Percentiles rank a stretch among this genome's conserved stretches.
These are phyloP conservation scores for Laetiporus sulphureus DNA, from an alignment of 1,284 basidiomycete genomes.

Conservation along the genomic window DNA sequence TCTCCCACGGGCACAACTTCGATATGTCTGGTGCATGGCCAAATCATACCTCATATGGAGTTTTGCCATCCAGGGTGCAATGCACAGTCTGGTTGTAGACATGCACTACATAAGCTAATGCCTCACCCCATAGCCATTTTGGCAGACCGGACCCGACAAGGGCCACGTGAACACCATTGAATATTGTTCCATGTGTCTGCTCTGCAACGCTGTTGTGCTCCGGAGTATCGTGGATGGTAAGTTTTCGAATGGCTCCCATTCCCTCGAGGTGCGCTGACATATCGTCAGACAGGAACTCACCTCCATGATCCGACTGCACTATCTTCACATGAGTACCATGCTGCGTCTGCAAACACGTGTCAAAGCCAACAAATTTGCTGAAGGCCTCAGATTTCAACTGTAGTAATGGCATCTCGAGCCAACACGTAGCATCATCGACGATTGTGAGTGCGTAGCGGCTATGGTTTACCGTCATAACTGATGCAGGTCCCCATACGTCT, in stretches of 20 bases:
- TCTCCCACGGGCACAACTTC: not conserved
- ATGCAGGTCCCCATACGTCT: constrained; percentile 32
- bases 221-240: not conserved
- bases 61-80: constrained; percentile 3
- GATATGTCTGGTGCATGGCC: not conserved
- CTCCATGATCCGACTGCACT: constrained; percentile 19
- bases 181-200: constrained; percentile 19
- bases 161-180: constrained; percentile 15
- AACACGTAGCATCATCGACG: no score
- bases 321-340: no score
- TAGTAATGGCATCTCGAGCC: no score
- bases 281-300: constrained; percentile 12
- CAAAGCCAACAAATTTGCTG: no score
- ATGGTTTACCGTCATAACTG: constrained; percentile 17
- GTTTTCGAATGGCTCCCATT: constrained; percentile 7
- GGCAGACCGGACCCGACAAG: constrained; percentile 23
- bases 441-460: no score
- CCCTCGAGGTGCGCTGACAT: constrained; percentile 7
- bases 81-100: constrained; percentile 26
- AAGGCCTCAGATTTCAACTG: no score
- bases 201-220: constrained; percentile 31
- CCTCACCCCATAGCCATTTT: constrained; percentile 32
- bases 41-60: not conserved
- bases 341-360: no score
- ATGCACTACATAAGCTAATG: constrained; percentile 27